phyloP scores from a whole-genome alignment of 176 grass and related monocot species.

The Oryza glumipatula region DNA sequence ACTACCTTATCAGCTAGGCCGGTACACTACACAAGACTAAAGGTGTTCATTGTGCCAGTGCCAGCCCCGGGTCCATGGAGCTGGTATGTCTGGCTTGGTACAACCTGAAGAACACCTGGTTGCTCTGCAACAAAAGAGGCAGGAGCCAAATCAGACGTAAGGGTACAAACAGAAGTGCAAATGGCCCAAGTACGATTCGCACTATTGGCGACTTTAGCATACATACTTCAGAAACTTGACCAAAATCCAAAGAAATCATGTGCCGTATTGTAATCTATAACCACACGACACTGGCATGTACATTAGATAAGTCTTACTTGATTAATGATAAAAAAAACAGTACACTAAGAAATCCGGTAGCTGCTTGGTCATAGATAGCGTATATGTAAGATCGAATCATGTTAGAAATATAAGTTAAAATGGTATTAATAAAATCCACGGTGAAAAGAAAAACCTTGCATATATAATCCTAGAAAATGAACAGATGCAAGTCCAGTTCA shows the following conservation, averaged over 20 bases:
- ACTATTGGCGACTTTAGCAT: neutral
- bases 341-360: neutral
- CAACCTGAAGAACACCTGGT: conserved; percentile 83
- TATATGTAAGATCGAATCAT: neutral
- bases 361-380: neutral
- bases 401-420: neutral
- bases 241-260: neutral
- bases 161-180: neutral
- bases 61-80: conserved; percentile 58
- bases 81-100: conserved; percentile 58
- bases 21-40: conserved; percentile 42
- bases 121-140: conserved; percentile 54
- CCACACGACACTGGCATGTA: neutral
- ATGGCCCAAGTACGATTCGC: neutral
- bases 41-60: neutral
- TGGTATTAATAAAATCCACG: neutral
- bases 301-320: neutral
- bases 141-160: neutral
- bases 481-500: neutral
- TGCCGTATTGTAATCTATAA: neutral
- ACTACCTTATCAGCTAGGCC: neutral
- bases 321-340: neutral
- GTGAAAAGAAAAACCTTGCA: neutral
- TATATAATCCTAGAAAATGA: neutral
- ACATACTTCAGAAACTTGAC: neutral